phyloP scores from a whole-genome alignment of 1,139 yeast genomes.

The Suhomyces coccinellae region DNA sequence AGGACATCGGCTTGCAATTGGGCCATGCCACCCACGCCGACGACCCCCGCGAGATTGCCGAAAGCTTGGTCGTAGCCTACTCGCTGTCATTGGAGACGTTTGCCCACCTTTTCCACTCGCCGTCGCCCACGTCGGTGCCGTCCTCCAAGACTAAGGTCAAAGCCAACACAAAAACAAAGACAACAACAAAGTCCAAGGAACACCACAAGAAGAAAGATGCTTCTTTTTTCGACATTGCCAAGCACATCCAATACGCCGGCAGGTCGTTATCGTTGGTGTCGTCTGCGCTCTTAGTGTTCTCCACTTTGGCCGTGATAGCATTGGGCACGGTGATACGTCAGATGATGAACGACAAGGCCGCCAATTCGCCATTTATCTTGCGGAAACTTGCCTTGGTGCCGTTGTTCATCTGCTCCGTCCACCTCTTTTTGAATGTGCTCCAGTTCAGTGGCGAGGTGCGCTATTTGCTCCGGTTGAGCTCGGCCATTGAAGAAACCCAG shows the following conservation, averaged over 20 bases:
- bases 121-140: neutral
- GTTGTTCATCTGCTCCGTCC: conserved; percentile 4
- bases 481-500: neutral
- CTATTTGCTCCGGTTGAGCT: neutral
- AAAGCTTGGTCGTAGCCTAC: conserved; percentile 10
- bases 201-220: neutral
- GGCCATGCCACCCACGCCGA: conserved; percentile 40
- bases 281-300: conserved; percentile 2
- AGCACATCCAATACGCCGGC: conserved; percentile 2
- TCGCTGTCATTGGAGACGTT: conserved; percentile 6
- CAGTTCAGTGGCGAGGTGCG: conserved; percentile 7
- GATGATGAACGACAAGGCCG: neutral
- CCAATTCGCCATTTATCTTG: conserved; percentile 1
- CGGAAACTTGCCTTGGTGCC: conserved; percentile 4
- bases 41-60: conserved; percentile 33
- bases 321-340: conserved; percentile 6
- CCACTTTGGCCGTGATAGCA: conserved; percentile 5
- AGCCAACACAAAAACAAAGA: neutral
- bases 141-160: neutral
- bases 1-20: conserved; percentile 29
- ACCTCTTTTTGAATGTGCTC: conserved; percentile 1
- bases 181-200: neutral
- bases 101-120: conserved; percentile 1
- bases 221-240: conserved; percentile 6
- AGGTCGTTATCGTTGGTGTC: conserved; percentile 3